Conservation (phyloP, 495 filamentous ascomycete genomes). For the Aspergillus olivimuriae region DNA sequence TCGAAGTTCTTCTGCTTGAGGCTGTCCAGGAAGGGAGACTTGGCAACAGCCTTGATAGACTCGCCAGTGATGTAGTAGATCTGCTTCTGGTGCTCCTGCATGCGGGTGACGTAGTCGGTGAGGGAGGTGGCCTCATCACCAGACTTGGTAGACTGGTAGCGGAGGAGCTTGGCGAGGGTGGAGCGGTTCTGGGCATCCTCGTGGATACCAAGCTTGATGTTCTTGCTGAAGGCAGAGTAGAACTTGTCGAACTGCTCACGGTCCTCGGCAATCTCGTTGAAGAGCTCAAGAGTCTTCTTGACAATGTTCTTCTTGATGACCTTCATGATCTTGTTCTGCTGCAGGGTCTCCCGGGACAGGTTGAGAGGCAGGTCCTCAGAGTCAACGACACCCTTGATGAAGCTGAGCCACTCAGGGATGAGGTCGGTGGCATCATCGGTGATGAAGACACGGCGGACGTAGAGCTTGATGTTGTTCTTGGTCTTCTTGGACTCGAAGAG, state of each 20-base stretch:
- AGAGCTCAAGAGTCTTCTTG: conserved; percentile 99
- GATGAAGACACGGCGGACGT: conserved; percentile 99
- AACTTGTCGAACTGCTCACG: conserved; percentile 99
- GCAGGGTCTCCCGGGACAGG: conserved; percentile 98
- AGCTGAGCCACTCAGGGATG: conserved; percentile 98
- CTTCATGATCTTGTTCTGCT: conserved; percentile 99
- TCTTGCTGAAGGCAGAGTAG: conserved; percentile 99
- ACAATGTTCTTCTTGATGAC: conserved; percentile 99
- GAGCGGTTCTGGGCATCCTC: conserved; percentile 97
- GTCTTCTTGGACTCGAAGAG: conserved; percentile 99
- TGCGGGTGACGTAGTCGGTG: conserved; percentile 93
- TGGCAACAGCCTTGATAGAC: conserved; percentile 93
- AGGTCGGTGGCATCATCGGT: conserved; percentile 98
- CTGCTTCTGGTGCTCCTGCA: conserved; percentile 99
- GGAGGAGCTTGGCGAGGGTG: conserved; percentile 92
- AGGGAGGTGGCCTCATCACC: conserved; percentile 94
- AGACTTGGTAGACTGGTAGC: conserved; percentile 98
- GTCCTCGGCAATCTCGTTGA: conserved; percentile 97
- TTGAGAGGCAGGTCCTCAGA: conserved; percentile 99
- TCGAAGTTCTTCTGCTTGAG: conserved; percentile 99
- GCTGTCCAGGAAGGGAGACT: conserved; percentile 97
- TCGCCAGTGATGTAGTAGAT: conserved; percentile 99
- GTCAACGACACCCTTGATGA: conserved; percentile 99
- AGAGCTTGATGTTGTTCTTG: conserved; percentile 99
- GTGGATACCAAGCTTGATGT: conserved; percentile 99